Evolutionary conservation across 345 rosid genomes (phyloP), one percentile per base, ranked within the genome.

Genomic region (Brassica incana): DNA sequence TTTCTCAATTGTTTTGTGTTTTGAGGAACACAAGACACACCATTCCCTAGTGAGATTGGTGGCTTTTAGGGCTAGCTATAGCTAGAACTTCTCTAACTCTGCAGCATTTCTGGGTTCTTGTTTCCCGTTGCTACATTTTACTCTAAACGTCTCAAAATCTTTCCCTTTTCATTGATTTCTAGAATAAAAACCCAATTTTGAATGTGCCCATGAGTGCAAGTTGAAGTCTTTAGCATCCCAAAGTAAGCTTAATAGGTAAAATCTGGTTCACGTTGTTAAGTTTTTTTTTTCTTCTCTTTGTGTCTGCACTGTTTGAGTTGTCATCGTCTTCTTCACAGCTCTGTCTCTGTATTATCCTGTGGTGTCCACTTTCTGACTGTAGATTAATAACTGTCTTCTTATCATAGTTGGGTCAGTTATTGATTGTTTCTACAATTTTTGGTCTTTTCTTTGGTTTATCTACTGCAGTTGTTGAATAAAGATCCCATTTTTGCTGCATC

Each of bases 71-170:
- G 64, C 50, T 67, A 66, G 82, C 73, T 79, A 67, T 23, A 23
- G 35, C 69, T 73, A 27, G 60, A 61, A 56, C 62, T 23, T 58
- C 62, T 4, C 50, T 43, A 2, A 45, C 20, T 63, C 36, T 16
- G 12, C 72, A 58, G 16, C 67, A 58, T 59, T 72, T 67, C 77
- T 73, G 78, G 82, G 59, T 61, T 50, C 65, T 68, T 48, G 63
- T 12, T 61, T 61, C 69, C 74, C n/a, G 10, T 43, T 2, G 64
- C 69, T 67, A n/a, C 78, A 65, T 40, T 72, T 73, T 45, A 8
- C 30, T 60, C 29, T 67, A 18, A 16, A 12, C 82, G 43, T 30
- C 0, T 67, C 36, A 4, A 60, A 43, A 6, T 32, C 32, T 67
- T 67, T 67, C 5, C 11, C 45, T 8, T 36, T 40, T 2, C 12